phyloP scores from a whole-genome alignment of 305 asterid species.

The Fraxinus paxiana region DNA sequence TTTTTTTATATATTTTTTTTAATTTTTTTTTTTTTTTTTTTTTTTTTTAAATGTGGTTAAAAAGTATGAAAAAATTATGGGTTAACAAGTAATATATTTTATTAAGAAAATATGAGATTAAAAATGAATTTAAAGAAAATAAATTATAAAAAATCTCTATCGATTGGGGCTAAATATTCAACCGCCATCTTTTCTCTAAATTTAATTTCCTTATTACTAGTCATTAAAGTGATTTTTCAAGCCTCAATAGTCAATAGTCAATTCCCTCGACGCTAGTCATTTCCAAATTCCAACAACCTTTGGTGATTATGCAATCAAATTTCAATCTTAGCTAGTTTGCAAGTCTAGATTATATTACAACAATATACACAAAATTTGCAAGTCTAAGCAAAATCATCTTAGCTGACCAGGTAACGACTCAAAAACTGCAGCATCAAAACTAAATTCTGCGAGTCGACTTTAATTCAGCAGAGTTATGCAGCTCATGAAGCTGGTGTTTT shows the following conservation, averaged over 20 bases:
- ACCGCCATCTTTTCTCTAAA: background rate
- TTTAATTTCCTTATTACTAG: background rate
- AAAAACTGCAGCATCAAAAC: background rate
- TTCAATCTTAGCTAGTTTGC: background rate
- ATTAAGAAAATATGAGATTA: no score
- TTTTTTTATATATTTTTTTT: no score
- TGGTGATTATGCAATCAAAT: background rate
- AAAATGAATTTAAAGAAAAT: no score
- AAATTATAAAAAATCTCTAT: background rate
- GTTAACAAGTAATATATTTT: no score
- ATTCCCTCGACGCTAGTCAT: background rate
- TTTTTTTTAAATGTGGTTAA: background rate
- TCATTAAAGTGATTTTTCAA: background rate
- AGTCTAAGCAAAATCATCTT: background rate
- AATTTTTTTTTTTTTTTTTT: no score
- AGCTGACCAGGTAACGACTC: background rate
- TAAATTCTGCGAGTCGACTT: background rate
- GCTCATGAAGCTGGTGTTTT: constrained; percentile 26
- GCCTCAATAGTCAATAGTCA: background rate
- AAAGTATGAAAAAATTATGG: background rate
- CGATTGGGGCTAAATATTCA: background rate
- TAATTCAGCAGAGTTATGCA: constrained; percentile 8
- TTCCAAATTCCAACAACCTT: background rate
- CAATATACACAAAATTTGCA: constrained; percentile 1
- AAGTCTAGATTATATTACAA: background rate